A percentile compares a stretch with the other conserved stretches of the same genome.
phyloP scores from a whole-genome alignment of 2,329 filamentous ascomycete species.

The Lasiodiplodia sp. region DNA sequence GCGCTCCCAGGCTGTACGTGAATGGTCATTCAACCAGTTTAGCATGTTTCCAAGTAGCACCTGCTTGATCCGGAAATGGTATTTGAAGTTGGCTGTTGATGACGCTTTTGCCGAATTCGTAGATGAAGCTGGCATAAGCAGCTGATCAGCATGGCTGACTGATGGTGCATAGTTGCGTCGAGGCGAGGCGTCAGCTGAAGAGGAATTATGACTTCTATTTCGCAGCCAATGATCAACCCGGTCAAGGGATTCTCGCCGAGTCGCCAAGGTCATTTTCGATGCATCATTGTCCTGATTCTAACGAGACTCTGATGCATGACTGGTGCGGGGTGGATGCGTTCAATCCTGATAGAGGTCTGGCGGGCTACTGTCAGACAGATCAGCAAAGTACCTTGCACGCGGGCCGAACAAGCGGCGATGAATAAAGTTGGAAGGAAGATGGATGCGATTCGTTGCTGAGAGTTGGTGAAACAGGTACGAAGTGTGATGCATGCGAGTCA shows the following conservation, averaged over 20 bases:
- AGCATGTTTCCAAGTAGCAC: neutral
- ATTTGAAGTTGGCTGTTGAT: too few species aligned
- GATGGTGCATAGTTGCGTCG: neutral
- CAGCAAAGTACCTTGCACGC: neutral
- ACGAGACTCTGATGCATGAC: neutral
- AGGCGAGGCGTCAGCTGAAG: neutral
- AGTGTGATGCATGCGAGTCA: conserved; percentile 2
- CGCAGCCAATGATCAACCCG: neutral
- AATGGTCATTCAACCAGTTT: neutral
- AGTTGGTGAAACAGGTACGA: neutral
- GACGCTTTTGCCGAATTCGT: too few species aligned
- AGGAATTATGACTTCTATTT: neutral
- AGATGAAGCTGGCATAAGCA: neutral
- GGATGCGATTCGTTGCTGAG: neutral
- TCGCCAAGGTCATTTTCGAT: neutral
- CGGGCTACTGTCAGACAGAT: neutral
- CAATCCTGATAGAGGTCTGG: neutral
- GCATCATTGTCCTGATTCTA: neutral
- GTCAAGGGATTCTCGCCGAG: neutral
- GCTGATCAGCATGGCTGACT: neutral
- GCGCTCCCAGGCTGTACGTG: neutral
- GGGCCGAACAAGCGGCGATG: neutral
- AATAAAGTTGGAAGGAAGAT: neutral
- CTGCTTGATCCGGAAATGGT: neutral
- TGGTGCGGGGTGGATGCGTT: neutral